Evolutionary conservation across 129 eudicot species (phyloP).

Genomic region (Escallonia herrerae): DNA sequence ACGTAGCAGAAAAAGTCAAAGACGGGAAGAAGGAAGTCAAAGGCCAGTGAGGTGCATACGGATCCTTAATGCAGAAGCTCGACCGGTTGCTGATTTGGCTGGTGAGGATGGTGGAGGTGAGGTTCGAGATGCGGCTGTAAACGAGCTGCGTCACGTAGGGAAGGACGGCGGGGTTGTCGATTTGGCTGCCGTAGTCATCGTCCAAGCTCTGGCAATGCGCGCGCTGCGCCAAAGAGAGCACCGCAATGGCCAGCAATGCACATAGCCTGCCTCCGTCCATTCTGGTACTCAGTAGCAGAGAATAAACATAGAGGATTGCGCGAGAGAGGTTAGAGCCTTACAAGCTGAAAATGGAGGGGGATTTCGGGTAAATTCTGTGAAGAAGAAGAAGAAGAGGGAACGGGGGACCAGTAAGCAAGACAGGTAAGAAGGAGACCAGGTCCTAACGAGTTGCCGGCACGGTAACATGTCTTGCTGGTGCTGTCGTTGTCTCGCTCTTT

Average conservation of each 20-base stretch:
- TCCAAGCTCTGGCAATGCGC: conserved; percentile 39
- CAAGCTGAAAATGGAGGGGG: background rate
- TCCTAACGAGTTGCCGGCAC: conserved; percentile 22
- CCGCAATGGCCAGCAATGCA: conserved; percentile 7
- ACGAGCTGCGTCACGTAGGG: conserved; percentile 41
- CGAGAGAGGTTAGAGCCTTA: background rate
- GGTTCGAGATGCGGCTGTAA: conserved; percentile 40
- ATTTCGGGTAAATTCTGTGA: background rate
- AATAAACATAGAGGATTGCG: background rate
- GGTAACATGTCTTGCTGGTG: background rate
- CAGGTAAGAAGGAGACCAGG: too few relatives aligned
- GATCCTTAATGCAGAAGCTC: conserved; percentile 57
- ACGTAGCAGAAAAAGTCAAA: background rate
- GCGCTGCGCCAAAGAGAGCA: conserved; percentile 23
- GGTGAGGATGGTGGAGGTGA: conserved; percentile 39
- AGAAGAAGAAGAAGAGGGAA: background rate
- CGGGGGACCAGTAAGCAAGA: background rate
- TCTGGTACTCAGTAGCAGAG: background rate
- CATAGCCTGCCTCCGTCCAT: conserved; percentile 18
- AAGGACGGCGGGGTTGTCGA: conserved; percentile 39
- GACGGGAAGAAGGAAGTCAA: background rate
- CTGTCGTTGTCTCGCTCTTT: too few relatives aligned
- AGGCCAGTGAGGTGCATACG: conserved; percentile 29
- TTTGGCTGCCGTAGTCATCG: conserved; percentile 33
- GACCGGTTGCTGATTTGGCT: conserved; percentile 35